Evolutionary conservation across 1,284 basidiomycete species (phyloP).

Genomic region (Heterobasidion parviporum): DNA sequence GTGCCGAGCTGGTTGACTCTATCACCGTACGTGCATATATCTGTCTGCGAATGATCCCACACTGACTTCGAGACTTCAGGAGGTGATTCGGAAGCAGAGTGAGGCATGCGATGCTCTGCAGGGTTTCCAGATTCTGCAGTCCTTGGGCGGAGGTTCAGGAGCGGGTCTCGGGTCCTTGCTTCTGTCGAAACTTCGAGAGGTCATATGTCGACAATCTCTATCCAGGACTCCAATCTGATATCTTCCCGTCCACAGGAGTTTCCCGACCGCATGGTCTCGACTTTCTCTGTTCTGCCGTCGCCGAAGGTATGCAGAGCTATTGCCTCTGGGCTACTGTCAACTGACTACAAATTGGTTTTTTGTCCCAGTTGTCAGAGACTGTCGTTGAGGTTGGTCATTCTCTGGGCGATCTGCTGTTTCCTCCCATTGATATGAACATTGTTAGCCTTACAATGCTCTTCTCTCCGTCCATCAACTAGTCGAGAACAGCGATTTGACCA

Average conservation of each 20-base stretch:
- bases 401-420: neutral
- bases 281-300: constrained; percentile 88
- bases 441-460: constrained; percentile 82
- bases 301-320: constrained; percentile 53
- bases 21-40: constrained; percentile 48
- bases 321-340: no score
- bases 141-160: constrained; percentile 90
- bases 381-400: constrained; percentile 67
- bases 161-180: constrained; percentile 81
- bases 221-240: neutral
- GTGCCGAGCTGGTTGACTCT: constrained; percentile 86
- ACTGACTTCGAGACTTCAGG: constrained; percentile 27
- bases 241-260: constrained; percentile 56
- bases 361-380: constrained; percentile 78
- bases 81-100: constrained; percentile 65
- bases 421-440: neutral
- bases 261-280: constrained; percentile 90
- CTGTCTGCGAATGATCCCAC: neutral
- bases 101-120: constrained; percentile 85
- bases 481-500: constrained; percentile 85
- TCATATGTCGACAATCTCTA: constrained; percentile 14
- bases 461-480: constrained; percentile 89
- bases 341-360: neutral
- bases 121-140: constrained; percentile 92
- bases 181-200: constrained; percentile 80